Conservation (phyloP, 192 early-diverging fungal species). For the Coemansia sp. region DNA sequence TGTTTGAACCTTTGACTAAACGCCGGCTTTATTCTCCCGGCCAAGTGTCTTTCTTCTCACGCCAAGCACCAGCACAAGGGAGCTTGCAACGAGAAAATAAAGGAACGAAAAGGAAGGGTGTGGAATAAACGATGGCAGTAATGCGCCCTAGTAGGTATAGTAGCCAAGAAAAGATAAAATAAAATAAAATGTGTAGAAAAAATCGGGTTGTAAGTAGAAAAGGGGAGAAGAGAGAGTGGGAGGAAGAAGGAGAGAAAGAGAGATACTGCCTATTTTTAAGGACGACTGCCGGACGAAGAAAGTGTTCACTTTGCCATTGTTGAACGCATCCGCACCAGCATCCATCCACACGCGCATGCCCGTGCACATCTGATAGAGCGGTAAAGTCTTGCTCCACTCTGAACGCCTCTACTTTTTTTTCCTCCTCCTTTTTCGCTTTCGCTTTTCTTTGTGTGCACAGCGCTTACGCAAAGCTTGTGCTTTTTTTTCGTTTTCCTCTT, state of each 20-base stretch:
- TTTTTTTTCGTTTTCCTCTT: not conserved
- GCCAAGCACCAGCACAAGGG: slow-evolving; percentile 1
- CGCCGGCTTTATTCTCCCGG: too few relatives aligned
- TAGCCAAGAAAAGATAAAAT: slow-evolving; percentile 5
- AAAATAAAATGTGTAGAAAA: not conserved
- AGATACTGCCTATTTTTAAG: not conserved
- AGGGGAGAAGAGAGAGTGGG: not conserved
- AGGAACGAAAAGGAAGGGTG: not conserved
- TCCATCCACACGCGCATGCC: not conserved
- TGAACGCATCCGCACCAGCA: not conserved
- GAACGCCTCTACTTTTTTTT: too few relatives aligned
- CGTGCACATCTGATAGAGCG: not conserved
- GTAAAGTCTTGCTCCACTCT: not conserved
- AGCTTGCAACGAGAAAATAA: not conserved
- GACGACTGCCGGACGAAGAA: not conserved
- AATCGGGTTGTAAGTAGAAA: not conserved
- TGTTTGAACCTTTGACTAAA: too few relatives aligned
- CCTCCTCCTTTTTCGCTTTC: too few relatives aligned
- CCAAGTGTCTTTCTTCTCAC: slow-evolving; percentile 1
- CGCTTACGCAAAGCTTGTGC: not conserved
- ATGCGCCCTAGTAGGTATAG: slow-evolving; percentile 1
- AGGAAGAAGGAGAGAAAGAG: not conserved
- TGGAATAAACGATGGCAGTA: not conserved
- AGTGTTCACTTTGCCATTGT: not conserved
- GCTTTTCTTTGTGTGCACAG: too few relatives aligned